Evolutionary conservation across 495 filamentous ascomycete genomes (phyloP).

Genomic region (Glutinoglossum americanum): DNA sequence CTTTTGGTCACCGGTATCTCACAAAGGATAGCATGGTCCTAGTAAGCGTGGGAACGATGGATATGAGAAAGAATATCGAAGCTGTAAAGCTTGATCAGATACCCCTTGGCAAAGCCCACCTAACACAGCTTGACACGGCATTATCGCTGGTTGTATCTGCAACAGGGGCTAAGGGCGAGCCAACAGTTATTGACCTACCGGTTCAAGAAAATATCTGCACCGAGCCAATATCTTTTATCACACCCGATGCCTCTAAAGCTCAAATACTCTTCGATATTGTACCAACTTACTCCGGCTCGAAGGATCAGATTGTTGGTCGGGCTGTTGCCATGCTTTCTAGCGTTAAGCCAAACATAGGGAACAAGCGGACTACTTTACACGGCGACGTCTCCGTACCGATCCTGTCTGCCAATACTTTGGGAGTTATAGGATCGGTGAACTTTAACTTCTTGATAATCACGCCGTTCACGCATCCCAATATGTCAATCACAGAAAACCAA

Average conservation of each 20-base stretch:
- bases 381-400: slow-evolving; percentile 89
- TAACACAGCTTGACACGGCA: slow-evolving; percentile 82
- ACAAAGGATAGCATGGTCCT: slow-evolving; percentile 73
- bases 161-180: slow-evolving; percentile 63
- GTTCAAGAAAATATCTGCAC: slow-evolving; percentile 85
- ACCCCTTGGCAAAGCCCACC: slow-evolving; percentile 66
- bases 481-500: slow-evolving; percentile 69
- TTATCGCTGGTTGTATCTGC: slow-evolving; percentile 86
- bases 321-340: slow-evolving; percentile 76
- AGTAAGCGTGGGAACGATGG: slow-evolving; percentile 85
- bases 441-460: slow-evolving; percentile 95
- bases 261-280: slow-evolving; percentile 88
- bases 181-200: slow-evolving; percentile 74
- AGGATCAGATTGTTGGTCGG: slow-evolving; percentile 73
- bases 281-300: slow-evolving; percentile 85
- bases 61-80: slow-evolving; percentile 57
- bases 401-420: slow-evolving; percentile 53
- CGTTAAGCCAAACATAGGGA: slow-evolving; percentile 59
- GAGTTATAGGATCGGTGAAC: slow-evolving; percentile 81
- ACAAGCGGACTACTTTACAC: slow-evolving; percentile 65
- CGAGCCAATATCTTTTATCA: slow-evolving; percentile 74
- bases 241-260: slow-evolving; percentile 55
- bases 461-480: slow-evolving; percentile 81
- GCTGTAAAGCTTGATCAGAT: slow-evolving; percentile 81
- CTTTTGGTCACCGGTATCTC: slow-evolving; percentile 90